phyloP scores from a whole-genome alignment of 148 eudicot genomes.

The Amaranthus palmeri region DNA sequence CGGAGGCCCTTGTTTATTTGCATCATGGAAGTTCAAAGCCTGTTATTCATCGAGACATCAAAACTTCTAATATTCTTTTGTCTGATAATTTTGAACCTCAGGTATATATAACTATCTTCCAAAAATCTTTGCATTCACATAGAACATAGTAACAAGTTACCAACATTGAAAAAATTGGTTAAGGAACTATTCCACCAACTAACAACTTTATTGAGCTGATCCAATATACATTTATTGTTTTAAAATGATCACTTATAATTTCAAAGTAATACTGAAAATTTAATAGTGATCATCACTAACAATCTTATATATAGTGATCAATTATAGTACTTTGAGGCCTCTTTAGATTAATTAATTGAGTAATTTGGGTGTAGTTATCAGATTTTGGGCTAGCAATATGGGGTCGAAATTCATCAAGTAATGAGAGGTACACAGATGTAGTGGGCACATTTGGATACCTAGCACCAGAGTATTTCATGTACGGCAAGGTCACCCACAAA shows the following conservation, averaged over 20 bases:
- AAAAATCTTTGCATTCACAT: neutral
- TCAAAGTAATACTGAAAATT: too few species aligned
- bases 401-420: slow-evolving; percentile 44
- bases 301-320: too few species aligned
- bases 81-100: slow-evolving; percentile 63
- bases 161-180: too few species aligned
- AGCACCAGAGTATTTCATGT: slow-evolving; percentile 97
- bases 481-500: slow-evolving; percentile 90
- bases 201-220: too few species aligned
- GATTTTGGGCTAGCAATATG: slow-evolving; percentile 92
- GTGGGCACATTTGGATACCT: slow-evolving; percentile 96
- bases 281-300: too few species aligned
- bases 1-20: slow-evolving; percentile 71
- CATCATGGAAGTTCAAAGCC: slow-evolving; percentile 65
- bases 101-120: slow-evolving; percentile 33
- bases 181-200: too few species aligned
- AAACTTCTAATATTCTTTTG: slow-evolving; percentile 94
- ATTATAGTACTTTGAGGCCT: too few species aligned
- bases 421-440: slow-evolving; percentile 56
- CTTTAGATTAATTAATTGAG: neutral
- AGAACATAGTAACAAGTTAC: too few species aligned
- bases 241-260: too few species aligned
- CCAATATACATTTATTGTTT: too few species aligned
- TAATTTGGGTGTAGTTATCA: slow-evolving; percentile 42
- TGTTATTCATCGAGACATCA: slow-evolving; percentile 86